Evolutionary conservation across 148 eudicot genomes (phyloP).

Genomic region (Spergularia marina): DNA sequence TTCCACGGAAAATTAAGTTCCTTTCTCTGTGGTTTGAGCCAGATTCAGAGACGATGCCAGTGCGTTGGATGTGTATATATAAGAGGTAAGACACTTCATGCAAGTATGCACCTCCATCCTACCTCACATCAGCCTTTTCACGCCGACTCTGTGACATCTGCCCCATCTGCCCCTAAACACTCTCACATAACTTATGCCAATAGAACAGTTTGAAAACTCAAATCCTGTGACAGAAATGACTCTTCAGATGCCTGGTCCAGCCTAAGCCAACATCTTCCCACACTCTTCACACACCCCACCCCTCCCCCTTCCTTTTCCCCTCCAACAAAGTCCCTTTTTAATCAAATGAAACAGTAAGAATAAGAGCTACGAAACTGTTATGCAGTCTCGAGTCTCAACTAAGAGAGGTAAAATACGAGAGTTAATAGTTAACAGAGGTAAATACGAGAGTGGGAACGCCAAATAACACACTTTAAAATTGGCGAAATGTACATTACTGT

Average conservation of each 20-base stretch:
- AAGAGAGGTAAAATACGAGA: no score
- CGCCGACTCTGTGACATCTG: slow-evolving; percentile 31
- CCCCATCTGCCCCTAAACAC: slow-evolving; percentile 10
- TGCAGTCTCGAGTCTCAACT: not conserved
- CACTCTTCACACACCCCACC: not conserved
- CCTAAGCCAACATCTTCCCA: not conserved
- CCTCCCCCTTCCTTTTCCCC: not conserved
- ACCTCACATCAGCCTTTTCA: slow-evolving; percentile 36
- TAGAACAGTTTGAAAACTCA: slow-evolving; percentile 40
- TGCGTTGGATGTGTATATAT: slow-evolving; percentile 16
- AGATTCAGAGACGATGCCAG: not conserved
- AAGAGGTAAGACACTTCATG: slow-evolving; percentile 25
- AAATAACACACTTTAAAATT: not conserved
- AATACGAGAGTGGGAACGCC: not conserved
- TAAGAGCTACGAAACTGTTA: not conserved
- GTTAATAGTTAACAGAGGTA: not conserved
- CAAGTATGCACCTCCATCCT: slow-evolving; percentile 40
- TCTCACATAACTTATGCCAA: slow-evolving; percentile 17
- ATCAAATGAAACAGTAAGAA: not conserved
- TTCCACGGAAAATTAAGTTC: slow-evolving; percentile 3
- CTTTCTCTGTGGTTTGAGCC: not conserved
- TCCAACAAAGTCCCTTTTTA: no score
- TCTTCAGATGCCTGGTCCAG: slow-evolving; percentile 8
- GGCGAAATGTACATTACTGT: not conserved
- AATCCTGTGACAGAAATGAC: slow-evolving; percentile 30